Conservation (phyloP, 192 early-diverging fungal genomes). For the Blastocladiella britannica region DNA sequence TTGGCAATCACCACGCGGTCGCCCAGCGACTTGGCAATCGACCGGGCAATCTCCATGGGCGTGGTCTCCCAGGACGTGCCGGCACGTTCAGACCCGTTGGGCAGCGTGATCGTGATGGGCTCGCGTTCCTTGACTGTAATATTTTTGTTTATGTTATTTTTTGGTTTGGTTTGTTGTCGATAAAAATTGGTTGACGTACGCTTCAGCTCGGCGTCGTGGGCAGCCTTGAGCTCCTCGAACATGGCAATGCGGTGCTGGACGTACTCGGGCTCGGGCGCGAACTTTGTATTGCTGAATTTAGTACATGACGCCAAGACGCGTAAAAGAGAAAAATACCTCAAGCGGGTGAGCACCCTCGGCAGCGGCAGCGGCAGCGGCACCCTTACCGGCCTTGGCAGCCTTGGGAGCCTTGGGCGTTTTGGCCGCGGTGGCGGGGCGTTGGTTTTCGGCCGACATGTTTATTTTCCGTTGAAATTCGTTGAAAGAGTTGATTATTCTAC, state of each 20-base stretch:
- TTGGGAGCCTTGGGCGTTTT: slow-evolving; percentile 7
- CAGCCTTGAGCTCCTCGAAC: slow-evolving; percentile 50
- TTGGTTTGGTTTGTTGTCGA: not conserved
- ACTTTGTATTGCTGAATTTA: slow-evolving; percentile 13
- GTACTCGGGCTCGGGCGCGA: slow-evolving; percentile 50
- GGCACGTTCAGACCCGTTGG: slow-evolving; percentile 59
- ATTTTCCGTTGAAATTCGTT: too few species aligned
- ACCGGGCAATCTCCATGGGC: slow-evolving; percentile 72
- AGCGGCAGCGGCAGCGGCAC: slow-evolving; percentile 3
- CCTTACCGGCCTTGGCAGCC: slow-evolving; percentile 1
- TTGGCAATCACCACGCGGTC: slow-evolving; percentile 87
- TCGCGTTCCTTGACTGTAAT: slow-evolving; percentile 45
- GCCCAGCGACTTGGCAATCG: slow-evolving; percentile 70
- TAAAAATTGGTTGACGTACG: slow-evolving; percentile 15
- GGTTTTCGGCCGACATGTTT: too few species aligned
- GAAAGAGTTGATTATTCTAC: too few species aligned
- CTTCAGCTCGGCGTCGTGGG: slow-evolving; percentile 38
- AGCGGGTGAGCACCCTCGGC: slow-evolving; percentile 4
- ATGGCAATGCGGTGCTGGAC: slow-evolving; percentile 54
- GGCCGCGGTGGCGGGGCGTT: slow-evolving; percentile 1
- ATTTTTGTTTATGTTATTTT: not conserved
- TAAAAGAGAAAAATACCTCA: not conserved
- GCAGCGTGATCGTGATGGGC: slow-evolving; percentile 63
- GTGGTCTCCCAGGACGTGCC: slow-evolving; percentile 86
- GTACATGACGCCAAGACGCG: not conserved